Evolutionary conservation across 2,329 filamentous ascomycete genomes (phyloP), one percentile per base, ranked within the genome.

Genomic region (Monosporascus sp.): DNA sequence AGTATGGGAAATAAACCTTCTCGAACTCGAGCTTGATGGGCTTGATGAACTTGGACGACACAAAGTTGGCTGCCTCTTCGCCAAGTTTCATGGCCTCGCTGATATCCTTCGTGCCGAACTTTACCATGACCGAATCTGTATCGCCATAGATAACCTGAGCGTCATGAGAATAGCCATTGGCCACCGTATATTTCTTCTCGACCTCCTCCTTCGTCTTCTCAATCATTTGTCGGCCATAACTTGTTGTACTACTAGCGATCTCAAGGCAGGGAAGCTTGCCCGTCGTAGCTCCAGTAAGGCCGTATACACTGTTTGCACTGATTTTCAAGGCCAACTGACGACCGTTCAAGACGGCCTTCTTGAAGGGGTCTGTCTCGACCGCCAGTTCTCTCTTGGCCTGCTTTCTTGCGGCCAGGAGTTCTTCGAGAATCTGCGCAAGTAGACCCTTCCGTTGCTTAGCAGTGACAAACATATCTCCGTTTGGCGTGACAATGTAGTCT

Each of bases 81-180:
- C 94, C 94, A 24, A 99, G 77, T 65, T 88, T 91, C 94, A 99
- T 99, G 22, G 91, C 88, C 59, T 94, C 89, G 6, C 83, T 80
- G 18, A 99, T 78, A 58, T 97, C 91, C 43, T 84, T 86, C 9
- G 91, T 92, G 44, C 94, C 94, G 61, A 99, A 99, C 67, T 97
- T 97, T 56, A 99, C 93, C 94, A 99, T 99, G 74, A 99, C 94
- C 8, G 94, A 99, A 79, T 99, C 94, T 2, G 94, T 99, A 71
- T 99, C 94, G 75, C 94, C 94, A 63, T 99, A 99, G 58, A 99
- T 95, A 73, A 99, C 94, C 67, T 97, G 86, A 0, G 94, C 94
- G 69, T 99, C 89, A 68, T 97, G 90, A 2, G 82, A 84, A 71
- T 97, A 99, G 18, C 94, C 94, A 64, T 99, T 97, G 48, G 89